Conservation (phyloP, 495 filamentous ascomycete genomes). For the Aspergillus nanangensis region DNA sequence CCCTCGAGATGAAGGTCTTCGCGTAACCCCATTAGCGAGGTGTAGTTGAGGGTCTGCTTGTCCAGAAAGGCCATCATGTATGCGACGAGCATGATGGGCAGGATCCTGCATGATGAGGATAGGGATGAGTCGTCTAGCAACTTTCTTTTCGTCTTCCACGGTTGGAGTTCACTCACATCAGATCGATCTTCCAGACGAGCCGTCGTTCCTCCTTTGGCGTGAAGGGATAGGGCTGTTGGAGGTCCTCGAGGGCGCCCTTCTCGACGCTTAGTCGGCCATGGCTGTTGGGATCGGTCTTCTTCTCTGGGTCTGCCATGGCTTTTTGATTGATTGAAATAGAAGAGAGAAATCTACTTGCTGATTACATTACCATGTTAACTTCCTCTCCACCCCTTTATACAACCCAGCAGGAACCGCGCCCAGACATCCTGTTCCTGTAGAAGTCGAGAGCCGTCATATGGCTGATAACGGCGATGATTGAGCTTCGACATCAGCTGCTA, state of each 20-base stretch:
- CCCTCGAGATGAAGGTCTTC: constrained; percentile 45
- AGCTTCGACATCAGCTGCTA: background rate
- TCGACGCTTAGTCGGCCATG: constrained; percentile 10
- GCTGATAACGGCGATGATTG: background rate
- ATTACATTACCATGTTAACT: no score
- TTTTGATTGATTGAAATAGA: no score
- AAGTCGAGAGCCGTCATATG: no score
- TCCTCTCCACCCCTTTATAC: background rate
- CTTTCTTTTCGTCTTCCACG: background rate
- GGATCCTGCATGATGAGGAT: constrained; percentile 5
- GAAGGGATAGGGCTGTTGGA: constrained; percentile 9
- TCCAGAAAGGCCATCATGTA: constrained; percentile 48
- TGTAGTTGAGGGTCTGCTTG: constrained; percentile 41
- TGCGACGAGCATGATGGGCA: constrained; percentile 24
- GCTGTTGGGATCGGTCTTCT: background rate
- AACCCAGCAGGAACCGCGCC: no score
- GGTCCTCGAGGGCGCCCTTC: constrained; percentile 8
- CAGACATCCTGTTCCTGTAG: no score
- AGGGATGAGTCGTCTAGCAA: background rate
- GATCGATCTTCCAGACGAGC: constrained; percentile 21
- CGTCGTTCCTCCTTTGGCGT: constrained; percentile 15
- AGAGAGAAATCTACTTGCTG: no score
- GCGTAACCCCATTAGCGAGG: constrained; percentile 33
- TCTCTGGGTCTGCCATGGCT: background rate
- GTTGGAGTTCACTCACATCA: constrained; percentile 6